Base-by-base conservation (phyloP, 768 basidiomycete genomes). In the Harrya chromipes region DNA sequence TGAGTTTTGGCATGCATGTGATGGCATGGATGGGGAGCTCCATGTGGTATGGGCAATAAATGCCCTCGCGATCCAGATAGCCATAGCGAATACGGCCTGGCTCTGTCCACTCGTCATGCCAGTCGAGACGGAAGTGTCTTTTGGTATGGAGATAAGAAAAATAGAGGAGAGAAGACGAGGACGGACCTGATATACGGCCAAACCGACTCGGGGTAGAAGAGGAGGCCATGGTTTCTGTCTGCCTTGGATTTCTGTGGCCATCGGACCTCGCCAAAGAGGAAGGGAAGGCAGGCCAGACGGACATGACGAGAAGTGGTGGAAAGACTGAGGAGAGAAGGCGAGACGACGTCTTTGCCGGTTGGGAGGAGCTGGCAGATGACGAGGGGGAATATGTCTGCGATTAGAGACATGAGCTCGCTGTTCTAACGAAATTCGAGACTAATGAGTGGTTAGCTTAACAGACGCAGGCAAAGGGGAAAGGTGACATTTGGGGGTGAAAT, bases 41-140 rank as follows among this genome's bases (percentile, higher is more conserved):
- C 35, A 69, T 49, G 47, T 68, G 53, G 43, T 53, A n/a, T 0
- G 68, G 62, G 35, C 59, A 60, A 17, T 70, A 70, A 37, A 65
- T 64, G 39, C 56, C 59, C 8, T 70, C 64, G 41, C 64, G 68
- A 56, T 68, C 68, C 26, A 67, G 50, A 20, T 56, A 54, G 23
- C 68, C 68, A 21, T 66, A 40, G 45, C 68, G 68, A 19, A 70
- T 56, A n/a, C 68, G 68, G 19, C 57, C 62, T 1, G 68, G 70
- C 27, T 69, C 68, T 26, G 68, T 68, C 68, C 68, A 69, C 40
- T 69, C 68, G 49, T 70, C 69, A 35, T 66, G 68, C 68, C 68
- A 69, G 31, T 68, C 56, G 29, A 69, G 60, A 16, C 54, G 60
- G 10, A 69, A 66, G 37, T 70, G 66, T 46, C 68, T 69, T 16